Conservation (phyloP, 1,139 yeast species). For the Lodderomyces jiufengensis region DNA sequence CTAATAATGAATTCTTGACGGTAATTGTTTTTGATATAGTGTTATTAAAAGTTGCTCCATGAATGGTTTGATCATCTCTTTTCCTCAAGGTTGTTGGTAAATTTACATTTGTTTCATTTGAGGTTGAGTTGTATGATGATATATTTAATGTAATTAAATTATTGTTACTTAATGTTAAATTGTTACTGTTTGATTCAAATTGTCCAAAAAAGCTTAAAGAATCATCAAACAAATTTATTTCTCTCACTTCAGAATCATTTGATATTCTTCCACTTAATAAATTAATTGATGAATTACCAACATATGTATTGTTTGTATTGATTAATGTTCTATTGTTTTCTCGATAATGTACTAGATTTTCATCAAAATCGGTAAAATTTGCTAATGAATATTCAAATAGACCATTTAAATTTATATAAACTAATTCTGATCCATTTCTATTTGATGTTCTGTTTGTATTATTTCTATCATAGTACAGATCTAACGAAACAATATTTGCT, state of each 20-base stretch:
- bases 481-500: constrained; percentile 52
- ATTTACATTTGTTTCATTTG: constrained; percentile 26
- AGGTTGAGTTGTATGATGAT: constrained; percentile 28
- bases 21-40: constrained; percentile 24
- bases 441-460: constrained; percentile 28
- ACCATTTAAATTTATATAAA: constrained; percentile 53
- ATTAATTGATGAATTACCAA: constrained; percentile 71
- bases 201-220: constrained; percentile 45
- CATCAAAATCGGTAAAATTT: constrained; percentile 56
- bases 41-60: constrained; percentile 32
- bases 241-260: constrained; percentile 37
- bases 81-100: constrained; percentile 14
- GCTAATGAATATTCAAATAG: constrained; percentile 75
- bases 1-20: constrained; percentile 21
- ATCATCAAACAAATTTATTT: constrained; percentile 22
- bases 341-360: constrained; percentile 23
- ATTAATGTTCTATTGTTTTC: constrained; percentile 27
- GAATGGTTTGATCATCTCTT: constrained; percentile 23
- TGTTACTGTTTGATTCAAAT: constrained; percentile 36
- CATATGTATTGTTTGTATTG: constrained; percentile 34
- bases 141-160: constrained; percentile 29
- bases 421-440: constrained; percentile 19
- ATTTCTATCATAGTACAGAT: constrained; percentile 32
- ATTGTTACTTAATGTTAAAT: constrained; percentile 25
- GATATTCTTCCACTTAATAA: constrained; percentile 51